Percentiles rank a stretch among this genome's conserved stretches.
phyloP scores from a whole-genome alignment of 169 alveolate genomes.

The Perkinsus marinus region DNA sequence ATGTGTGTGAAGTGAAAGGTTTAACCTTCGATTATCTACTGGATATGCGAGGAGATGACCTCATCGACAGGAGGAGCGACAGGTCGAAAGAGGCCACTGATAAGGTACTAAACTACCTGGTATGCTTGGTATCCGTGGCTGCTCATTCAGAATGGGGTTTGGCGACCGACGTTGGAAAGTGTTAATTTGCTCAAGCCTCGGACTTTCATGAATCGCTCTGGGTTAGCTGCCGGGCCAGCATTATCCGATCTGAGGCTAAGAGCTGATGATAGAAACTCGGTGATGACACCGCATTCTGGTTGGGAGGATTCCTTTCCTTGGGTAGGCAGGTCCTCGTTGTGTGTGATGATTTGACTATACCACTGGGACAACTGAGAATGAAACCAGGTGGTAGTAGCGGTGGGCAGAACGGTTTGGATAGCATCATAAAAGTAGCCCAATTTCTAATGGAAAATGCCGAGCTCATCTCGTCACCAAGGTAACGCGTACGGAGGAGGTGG shows the following conservation, averaged over 20 bases:
- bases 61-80: background rate
- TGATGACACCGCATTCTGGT: background rate
- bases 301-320: background rate
- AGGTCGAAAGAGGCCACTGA: background rate
- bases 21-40: background rate
- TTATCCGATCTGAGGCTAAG: background rate
- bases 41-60: background rate
- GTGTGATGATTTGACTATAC: background rate
- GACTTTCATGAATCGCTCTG: background rate
- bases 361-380: background rate
- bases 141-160: background rate
- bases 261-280: background rate
- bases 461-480: background rate
- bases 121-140: background rate
- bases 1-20: background rate
- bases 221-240: background rate
- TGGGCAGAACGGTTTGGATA: background rate
- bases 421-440: background rate
- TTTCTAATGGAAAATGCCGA: background rate
- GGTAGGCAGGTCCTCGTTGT: background rate
- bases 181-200: background rate
- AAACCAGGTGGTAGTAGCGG: background rate
- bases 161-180: background rate
- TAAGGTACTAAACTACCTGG: background rate
- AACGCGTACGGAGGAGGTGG: background rate